These are phyloP conservation scores for Condylostoma magnum DNA, from an alignment of 169 alveolate genomes.

Conservation along the genomic window DNA sequence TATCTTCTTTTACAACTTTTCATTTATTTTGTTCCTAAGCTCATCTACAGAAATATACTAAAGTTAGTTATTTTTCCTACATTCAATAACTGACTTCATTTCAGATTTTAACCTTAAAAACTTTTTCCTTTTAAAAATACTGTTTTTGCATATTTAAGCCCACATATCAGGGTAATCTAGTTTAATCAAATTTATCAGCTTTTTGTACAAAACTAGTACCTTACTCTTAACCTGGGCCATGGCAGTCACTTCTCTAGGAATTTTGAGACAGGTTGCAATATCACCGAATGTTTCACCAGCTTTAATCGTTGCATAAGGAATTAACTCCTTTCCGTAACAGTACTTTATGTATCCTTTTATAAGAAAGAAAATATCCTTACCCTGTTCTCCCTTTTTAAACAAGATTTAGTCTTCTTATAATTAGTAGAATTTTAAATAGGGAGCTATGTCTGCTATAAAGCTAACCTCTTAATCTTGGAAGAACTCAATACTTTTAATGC, in stretches of 20 bases:
- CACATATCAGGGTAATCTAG: slow-evolving; percentile 11
- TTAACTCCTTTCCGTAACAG: slow-evolving; percentile 50
- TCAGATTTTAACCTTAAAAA: too few species aligned
- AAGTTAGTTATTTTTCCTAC: too few species aligned
- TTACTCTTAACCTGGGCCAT: not conserved
- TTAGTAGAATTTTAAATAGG: not conserved
- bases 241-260: not conserved
- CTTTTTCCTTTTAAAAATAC: too few species aligned
- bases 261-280: not conserved
- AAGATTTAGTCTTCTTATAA: not conserved
- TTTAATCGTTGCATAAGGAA: slow-evolving; percentile 30
- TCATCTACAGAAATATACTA: too few species aligned
- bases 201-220: not conserved
- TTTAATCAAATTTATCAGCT: not conserved
- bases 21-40: too few species aligned
- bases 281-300: slow-evolving; percentile 24
- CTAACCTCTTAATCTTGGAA: slow-evolving; percentile 40
- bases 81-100: too few species aligned
- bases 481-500: slow-evolving; percentile 44
- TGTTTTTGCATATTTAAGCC: too few species aligned
- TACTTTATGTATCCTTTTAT: slow-evolving; percentile 41
- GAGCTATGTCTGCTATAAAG: slow-evolving; percentile 13
- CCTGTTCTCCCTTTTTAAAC: slow-evolving; percentile 12
- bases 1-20: too few species aligned
- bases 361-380: slow-evolving; percentile 16